Conservation (phyloP, 345 rosid genomes). For the Eucalyptus fibrosa region DNA sequence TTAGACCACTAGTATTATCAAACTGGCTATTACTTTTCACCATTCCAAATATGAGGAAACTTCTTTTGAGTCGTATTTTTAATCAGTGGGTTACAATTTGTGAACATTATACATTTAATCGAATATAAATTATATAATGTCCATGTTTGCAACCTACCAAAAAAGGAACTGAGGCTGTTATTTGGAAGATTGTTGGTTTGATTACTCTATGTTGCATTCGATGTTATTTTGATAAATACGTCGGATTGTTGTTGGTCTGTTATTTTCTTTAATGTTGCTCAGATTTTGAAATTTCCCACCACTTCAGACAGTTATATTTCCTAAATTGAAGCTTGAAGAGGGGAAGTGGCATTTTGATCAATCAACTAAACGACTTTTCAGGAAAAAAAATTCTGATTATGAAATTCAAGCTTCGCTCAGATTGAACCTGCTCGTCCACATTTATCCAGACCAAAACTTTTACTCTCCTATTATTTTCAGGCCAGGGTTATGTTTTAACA, state of each 20-base stretch:
- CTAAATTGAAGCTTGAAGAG: neutral
- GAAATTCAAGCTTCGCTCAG: neutral
- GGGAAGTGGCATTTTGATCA: neutral
- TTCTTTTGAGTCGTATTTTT: neutral
- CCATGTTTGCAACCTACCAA: neutral
- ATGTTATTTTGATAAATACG: neutral
- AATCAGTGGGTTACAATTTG: neutral
- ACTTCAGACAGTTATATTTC: neutral
- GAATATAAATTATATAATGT: neutral
- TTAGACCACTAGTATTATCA: neutral
- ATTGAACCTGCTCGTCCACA: neutral
- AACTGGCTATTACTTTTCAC: neutral
- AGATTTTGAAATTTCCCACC: neutral
- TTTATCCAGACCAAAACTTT: neutral
- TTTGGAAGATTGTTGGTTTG: neutral
- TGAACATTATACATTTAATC: neutral
- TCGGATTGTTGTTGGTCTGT: neutral
- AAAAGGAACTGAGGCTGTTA: neutral
- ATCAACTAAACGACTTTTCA: neutral
- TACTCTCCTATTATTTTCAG: neutral
- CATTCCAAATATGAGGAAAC: neutral
- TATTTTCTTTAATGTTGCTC: neutral
- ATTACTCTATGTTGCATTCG: neutral
- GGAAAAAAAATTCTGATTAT: neutral
- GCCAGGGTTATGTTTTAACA: neutral